Percentiles rank a stretch among this genome's conserved stretches.
Evolutionary conservation across 352 stramenopile genomes (phyloP).

Genomic region (Thalassiosira pacifica): DNA sequence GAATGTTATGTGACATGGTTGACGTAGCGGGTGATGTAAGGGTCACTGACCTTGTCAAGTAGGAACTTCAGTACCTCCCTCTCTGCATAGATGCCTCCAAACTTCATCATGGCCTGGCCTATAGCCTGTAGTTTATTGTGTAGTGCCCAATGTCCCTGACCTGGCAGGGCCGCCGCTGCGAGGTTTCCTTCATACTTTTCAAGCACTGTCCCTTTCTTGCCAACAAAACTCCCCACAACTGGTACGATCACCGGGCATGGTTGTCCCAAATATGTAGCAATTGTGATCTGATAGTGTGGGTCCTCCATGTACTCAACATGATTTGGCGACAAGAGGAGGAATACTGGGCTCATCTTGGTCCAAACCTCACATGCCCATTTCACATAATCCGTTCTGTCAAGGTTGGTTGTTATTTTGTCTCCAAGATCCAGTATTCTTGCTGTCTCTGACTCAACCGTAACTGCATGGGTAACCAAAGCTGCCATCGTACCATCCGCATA

Average conservation of each 20-base stretch:
- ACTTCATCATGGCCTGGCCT: conserved; percentile 9
- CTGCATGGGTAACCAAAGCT: background rate
- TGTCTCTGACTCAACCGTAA: background rate
- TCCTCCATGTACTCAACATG: conserved; percentile 8
- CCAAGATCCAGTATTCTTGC: background rate
- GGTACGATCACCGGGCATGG: background rate
- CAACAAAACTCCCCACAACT: conserved; percentile 1
- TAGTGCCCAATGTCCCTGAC: background rate
- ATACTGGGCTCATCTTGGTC: background rate
- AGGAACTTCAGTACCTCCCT: background rate
- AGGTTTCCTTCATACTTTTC: background rate
- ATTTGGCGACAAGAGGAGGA: conserved; percentile 1
- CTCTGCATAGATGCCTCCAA: background rate
- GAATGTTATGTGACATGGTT: too few relatives aligned
- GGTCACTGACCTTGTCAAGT: background rate
- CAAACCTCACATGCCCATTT: background rate
- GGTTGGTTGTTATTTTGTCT: background rate
- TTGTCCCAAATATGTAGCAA: conserved; percentile 10
- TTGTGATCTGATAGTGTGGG: background rate
- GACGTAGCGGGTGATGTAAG: too few relatives aligned
- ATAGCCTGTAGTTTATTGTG: background rate
- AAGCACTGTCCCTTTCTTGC: background rate
- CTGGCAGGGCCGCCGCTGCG: background rate
- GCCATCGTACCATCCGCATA: background rate
- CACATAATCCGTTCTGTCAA: background rate